These are phyloP conservation scores for Parascedosporium putredinis DNA, from an alignment of 2,329 filamentous ascomycete species.

Conservation along the genomic window DNA sequence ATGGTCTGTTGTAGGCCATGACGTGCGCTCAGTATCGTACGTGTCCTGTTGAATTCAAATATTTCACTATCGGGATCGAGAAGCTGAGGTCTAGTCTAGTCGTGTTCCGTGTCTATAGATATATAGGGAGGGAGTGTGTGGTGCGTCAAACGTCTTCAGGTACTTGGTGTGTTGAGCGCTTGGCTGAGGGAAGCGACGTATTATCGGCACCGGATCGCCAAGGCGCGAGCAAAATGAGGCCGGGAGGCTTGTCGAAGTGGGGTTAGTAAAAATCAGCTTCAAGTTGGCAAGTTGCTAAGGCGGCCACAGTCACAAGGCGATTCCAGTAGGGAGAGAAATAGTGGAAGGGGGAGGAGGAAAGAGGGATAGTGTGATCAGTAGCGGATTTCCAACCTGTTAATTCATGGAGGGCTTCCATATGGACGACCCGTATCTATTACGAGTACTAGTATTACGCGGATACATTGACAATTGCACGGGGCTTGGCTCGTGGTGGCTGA, in stretches of 20 bases:
- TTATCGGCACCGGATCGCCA: background rate
- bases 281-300: background rate
- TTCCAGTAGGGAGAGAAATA: constrained; percentile 4
- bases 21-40: constrained; percentile 44
- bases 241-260: background rate
- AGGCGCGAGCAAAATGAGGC: background rate
- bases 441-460: background rate
- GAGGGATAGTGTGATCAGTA: no score
- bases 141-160: no score
- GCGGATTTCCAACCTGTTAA: no score
- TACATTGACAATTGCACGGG: background rate
- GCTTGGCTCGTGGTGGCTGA: background rate
- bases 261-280: background rate
- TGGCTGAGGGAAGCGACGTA: background rate
- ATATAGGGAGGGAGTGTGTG: no score
- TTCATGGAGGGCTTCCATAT: background rate
- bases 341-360: no score
- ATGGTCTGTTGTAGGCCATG: constrained; percentile 92
- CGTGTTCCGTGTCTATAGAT: background rate
- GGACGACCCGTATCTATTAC: background rate
- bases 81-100: background rate
- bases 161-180: background rate
- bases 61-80: background rate
- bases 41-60: constrained; percentile 84
- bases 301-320: background rate